A percentile compares a stretch with the other conserved stretches of the same genome.
These are phyloP conservation scores for Benincasa hispida DNA, from an alignment of 306 rosid genomes.

Conservation along the genomic window DNA sequence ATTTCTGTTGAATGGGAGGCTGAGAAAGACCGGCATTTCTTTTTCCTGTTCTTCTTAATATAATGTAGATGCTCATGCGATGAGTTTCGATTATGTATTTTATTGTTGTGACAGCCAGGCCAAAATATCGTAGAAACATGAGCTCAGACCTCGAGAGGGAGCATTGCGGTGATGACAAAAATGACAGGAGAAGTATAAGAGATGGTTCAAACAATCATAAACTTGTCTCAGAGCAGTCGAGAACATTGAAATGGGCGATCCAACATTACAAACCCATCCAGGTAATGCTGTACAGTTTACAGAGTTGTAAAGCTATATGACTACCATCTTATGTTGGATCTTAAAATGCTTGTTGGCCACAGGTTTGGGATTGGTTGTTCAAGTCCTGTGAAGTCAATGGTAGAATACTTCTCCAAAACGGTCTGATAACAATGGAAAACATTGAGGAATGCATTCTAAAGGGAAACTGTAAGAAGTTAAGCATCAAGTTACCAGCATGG, in stretches of 20 bases:
- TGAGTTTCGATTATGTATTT: background rate
- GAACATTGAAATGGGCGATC: constrained; percentile 39
- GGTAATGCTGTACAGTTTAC: constrained; percentile 20
- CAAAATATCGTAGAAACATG: constrained; percentile 33
- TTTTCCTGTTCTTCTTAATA: background rate
- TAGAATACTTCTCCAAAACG: constrained; percentile 39
- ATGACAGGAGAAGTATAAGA: constrained; percentile 10
- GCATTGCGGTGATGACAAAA: constrained; percentile 9
- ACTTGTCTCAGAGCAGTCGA: constrained; percentile 32
- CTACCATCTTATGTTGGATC: background rate
- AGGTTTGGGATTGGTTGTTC: constrained; percentile 85
- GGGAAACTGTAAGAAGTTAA: constrained; percentile 43
- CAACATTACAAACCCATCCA: constrained; percentile 45
- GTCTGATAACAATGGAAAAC: constrained; percentile 34
- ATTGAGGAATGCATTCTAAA: constrained; percentile 53
- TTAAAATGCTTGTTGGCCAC: background rate
- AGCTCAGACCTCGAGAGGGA: constrained; percentile 10
- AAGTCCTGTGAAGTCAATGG: constrained; percentile 66
- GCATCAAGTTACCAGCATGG: constrained; percentile 71
- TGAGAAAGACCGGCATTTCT: background rate
- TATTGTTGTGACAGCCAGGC: constrained; percentile 66
- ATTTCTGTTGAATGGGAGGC: background rate
- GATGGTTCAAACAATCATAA: constrained; percentile 20
- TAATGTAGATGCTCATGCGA: background rate
- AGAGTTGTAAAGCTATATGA: background rate